Evolutionary conservation across 441 rosid species (phyloP), one percentile per base, ranked within the genome.

Genomic region (Croton laevigatus): DNA sequence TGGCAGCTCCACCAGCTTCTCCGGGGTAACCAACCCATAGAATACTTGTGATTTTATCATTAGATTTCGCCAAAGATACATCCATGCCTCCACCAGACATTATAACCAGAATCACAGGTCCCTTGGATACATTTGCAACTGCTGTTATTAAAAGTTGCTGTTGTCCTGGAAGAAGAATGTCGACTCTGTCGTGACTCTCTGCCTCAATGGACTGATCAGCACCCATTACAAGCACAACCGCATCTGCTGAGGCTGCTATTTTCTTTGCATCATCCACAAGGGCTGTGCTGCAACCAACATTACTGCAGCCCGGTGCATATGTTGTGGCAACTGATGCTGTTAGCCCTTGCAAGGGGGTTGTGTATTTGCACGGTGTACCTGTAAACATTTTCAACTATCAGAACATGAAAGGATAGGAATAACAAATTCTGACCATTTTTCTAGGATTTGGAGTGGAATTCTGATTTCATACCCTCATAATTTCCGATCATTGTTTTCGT

Each of bases 1-100:
- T 84, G 61, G 97, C 96, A n/a, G 84, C 87, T 14, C 98, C 98
- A 0, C 98, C 98, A 2, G 94, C 94, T 81, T 93, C 84, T 1
- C 97, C 98, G 0, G 98, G 98, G 76, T 88, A 91, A 17, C 97
- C 97, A 38, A 91, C 97, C 97, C 98, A 93, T 32, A 93, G 55
- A 37, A 93, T 93, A 79, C 90, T 83, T 3, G 84, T 78, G 44
- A 93, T 83, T 73, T 89, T 89, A 17, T 54, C 62, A 32, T 89
- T 67, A 14, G 74, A 74, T 75, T 91, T 93, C 0, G 97, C 94
- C 37, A 87, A 93, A 0, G 91, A 69, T 14, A 93, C 65, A 36
- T 93, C 98, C 58, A 93, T 81, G 17, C 96, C 94, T 3, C 97
- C 98, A 12, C 97, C 98, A 0, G 97, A 89, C 98, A 91, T 93